Percentiles rank a stretch among this genome's conserved stretches.
Evolutionary conservation across 148 eudicot species (phyloP).

Genomic region (Dianthus caryophyllus): DNA sequence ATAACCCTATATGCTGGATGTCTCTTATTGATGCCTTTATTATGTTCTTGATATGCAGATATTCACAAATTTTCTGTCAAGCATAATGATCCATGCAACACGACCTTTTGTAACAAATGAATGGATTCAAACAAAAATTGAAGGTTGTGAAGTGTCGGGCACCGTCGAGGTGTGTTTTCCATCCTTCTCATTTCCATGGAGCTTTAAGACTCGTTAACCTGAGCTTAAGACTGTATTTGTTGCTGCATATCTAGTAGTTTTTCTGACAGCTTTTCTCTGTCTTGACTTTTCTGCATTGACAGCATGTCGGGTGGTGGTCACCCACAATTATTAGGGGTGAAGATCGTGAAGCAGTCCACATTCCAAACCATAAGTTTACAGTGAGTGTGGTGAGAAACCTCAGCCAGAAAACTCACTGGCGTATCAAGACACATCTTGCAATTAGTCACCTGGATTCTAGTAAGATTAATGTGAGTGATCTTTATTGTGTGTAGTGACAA

Average conservation of each 20-base stretch:
- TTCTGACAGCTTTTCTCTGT: not conserved
- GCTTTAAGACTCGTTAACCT: not conserved
- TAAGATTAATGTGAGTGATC: slow-evolving; percentile 69
- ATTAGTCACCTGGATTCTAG: slow-evolving; percentile 80
- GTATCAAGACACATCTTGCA: slow-evolving; percentile 85
- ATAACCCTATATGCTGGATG: not conserved
- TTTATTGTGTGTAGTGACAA: slow-evolving; percentile 9
- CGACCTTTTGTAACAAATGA: slow-evolving; percentile 81
- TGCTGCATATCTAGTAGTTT: not conserved
- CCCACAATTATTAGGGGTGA: slow-evolving; percentile 94
- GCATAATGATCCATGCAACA: slow-evolving; percentile 91
- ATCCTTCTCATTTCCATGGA: not conserved
- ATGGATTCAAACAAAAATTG: slow-evolving; percentile 89
- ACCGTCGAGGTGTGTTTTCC: slow-evolving; percentile 78
- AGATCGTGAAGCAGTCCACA: slow-evolving; percentile 93
- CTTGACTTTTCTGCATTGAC: slow-evolving; percentile 15
- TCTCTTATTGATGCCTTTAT: slow-evolving; percentile 2
- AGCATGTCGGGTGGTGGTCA: slow-evolving; percentile 99
- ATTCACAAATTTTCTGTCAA: slow-evolving; percentile 88
- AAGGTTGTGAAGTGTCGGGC: slow-evolving; percentile 95
- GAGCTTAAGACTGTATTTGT: not conserved
- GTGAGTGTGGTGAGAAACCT: slow-evolving; percentile 89
- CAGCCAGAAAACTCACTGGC: slow-evolving; percentile 92
- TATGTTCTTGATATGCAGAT: slow-evolving; percentile 43
- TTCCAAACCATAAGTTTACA: slow-evolving; percentile 91